Conservation (phyloP, 2,329 filamentous ascomycete genomes). For the Aphanocladium album region DNA sequence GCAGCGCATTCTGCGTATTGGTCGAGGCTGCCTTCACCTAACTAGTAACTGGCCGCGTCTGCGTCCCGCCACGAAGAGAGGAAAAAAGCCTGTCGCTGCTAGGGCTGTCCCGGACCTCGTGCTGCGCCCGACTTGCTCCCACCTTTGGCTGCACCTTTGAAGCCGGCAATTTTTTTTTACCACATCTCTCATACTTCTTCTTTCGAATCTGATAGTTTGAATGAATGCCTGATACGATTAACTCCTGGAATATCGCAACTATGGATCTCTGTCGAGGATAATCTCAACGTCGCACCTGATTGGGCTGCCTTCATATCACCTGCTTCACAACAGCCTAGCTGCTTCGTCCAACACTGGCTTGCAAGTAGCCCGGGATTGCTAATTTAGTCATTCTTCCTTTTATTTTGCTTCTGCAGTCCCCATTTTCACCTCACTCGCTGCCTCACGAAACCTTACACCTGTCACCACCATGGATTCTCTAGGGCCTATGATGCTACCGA, state of each 20-base stretch:
- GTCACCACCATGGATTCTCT: conserved; percentile 27
- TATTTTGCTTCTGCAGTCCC: background rate
- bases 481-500: conserved; percentile 46
- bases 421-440: background rate
- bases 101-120: conserved; percentile 1
- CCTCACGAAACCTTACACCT: background rate
- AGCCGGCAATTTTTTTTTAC: background rate
- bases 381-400: background rate
- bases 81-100: background rate
- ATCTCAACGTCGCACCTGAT: background rate
- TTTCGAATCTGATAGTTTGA: background rate
- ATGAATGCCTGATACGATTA: background rate
- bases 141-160: background rate
- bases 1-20: background rate
- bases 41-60: background rate
- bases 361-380: background rate
- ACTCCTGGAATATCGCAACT: background rate
- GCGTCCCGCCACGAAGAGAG: background rate
- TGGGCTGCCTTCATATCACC: background rate
- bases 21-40: background rate
- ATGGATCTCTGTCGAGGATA: background rate
- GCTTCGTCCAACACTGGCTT: background rate
- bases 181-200: background rate
- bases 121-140: background rate
- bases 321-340: background rate